Conservation (phyloP, 108 stramenopile genomes). For the Aurantiochytrium sp. region DNA sequence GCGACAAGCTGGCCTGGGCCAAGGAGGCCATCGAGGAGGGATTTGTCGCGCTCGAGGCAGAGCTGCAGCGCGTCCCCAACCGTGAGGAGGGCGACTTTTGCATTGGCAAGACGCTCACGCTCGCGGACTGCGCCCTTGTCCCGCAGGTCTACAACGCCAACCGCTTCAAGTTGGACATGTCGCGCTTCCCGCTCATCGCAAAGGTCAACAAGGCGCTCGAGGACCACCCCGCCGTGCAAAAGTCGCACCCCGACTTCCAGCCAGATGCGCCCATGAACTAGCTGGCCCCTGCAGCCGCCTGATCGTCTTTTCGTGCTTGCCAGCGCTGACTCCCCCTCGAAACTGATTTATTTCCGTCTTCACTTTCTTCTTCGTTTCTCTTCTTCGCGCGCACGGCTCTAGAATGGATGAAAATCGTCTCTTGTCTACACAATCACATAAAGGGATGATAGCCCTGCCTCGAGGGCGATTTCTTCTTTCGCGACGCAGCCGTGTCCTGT, state of each 20-base stretch:
- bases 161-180: slow-evolving; percentile 38
- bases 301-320: too few relatives aligned
- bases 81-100: not conserved
- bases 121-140: slow-evolving; percentile 38
- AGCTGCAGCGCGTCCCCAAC: not conserved
- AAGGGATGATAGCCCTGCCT: too few relatives aligned
- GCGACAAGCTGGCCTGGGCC: slow-evolving; percentile 26
- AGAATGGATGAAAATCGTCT: too few relatives aligned
- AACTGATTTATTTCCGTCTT: too few relatives aligned
- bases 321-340: too few relatives aligned
- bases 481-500: too few relatives aligned
- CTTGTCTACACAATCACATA: too few relatives aligned
- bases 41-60: slow-evolving; percentile 30
- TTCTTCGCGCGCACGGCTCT: too few relatives aligned
- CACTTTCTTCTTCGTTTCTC: too few relatives aligned
- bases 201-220: not conserved
- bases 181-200: not conserved
- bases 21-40: slow-evolving; percentile 8
- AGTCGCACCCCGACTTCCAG: slow-evolving; percentile 28
- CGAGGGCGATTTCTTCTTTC: too few relatives aligned
- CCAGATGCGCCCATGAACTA: slow-evolving; percentile 7
- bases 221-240: not conserved
- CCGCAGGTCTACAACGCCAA: slow-evolving; percentile 45
- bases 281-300: too few relatives aligned
- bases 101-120: slow-evolving; percentile 24